Percentiles rank a stretch among this genome's conserved stretches.
phyloP scores from a whole-genome alignment of 2,329 filamentous ascomycete genomes.

The Botrytis deweyae region DNA sequence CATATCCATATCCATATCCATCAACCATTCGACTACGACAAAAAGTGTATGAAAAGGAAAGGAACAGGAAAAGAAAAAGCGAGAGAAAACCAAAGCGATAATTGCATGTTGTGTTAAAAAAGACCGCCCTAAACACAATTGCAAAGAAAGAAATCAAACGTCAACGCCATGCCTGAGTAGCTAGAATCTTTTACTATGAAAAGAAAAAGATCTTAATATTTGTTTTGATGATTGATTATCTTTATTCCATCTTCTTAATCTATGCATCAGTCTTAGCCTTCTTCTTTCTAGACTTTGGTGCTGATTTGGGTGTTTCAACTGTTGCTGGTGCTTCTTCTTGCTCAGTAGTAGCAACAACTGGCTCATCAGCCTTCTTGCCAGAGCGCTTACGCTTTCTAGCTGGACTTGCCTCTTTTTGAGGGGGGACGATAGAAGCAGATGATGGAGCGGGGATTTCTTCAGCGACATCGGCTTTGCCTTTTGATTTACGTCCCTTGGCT shows the following conservation, averaged over 20 bases:
- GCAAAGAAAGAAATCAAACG: background rate
- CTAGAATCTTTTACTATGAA: background rate
- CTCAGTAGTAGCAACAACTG: conserved; percentile 36
- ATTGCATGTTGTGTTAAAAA: background rate
- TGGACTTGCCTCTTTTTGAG: conserved; percentile 46
- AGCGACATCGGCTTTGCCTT: conserved; percentile 39
- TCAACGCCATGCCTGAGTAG: background rate
- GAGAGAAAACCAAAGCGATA: background rate
- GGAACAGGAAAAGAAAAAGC: background rate
- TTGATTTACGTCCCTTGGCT: conserved; percentile 45
- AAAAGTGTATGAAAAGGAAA: conserved; percentile 6
- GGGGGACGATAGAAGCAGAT: conserved; percentile 28
- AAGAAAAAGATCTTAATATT: background rate
- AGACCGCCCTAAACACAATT: background rate
- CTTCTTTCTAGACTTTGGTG: conserved; percentile 37
- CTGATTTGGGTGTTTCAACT: conserved; percentile 35
- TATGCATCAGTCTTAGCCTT: conserved; percentile 57
- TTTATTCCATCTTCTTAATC: background rate
- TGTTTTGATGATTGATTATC: background rate
- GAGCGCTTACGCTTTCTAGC: conserved; percentile 60
- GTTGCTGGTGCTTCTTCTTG: conserved; percentile 47
- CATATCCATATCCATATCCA: conserved; percentile 10
- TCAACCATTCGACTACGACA: background rate
- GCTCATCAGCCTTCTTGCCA: conserved; percentile 48
- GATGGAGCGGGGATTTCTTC: conserved; percentile 25